phyloP scores from a whole-genome alignment of 352 stramenopile species.

The Globisporangium abappressorium region DNA sequence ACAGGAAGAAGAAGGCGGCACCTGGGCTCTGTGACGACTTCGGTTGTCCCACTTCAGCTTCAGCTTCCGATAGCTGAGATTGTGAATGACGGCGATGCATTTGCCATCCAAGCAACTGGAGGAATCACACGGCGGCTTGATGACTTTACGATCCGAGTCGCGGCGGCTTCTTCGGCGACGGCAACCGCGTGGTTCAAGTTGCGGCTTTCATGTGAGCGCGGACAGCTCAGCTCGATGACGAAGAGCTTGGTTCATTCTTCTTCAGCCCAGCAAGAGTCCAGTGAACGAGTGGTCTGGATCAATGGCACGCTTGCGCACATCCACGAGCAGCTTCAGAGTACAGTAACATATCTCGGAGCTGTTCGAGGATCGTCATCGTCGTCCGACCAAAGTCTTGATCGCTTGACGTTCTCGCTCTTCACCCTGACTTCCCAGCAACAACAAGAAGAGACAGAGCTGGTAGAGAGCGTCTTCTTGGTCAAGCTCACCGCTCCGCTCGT shows the following conservation, averaged over 20 bases:
- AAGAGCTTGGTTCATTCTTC: background rate
- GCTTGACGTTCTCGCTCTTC: slow-evolving; percentile 12
- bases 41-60: background rate
- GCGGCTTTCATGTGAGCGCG: slow-evolving; percentile 6
- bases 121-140: slow-evolving; percentile 1
- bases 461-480: slow-evolving; percentile 10
- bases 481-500: background rate
- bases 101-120: slow-evolving; percentile 2
- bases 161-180: background rate
- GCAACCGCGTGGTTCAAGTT: slow-evolving; percentile 12
- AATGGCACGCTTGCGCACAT: slow-evolving; percentile 25
- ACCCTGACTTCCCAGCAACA: background rate
- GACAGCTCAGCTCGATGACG: background rate
- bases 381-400: slow-evolving; percentile 6
- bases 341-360: background rate
- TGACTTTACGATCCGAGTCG: slow-evolving; percentile 8
- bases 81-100: background rate
- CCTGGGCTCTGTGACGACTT: background rate
- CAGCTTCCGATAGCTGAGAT: background rate
- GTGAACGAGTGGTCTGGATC: slow-evolving; percentile 15
- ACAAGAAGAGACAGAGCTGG: background rate
- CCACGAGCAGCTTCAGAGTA: slow-evolving; percentile 13
- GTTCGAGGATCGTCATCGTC: background rate
- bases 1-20: background rate
- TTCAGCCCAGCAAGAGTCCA: background rate